Evolutionary conservation across 345 rosid species (phyloP), one percentile per base, ranked within the genome.

Genomic region (Populus tremula): DNA sequence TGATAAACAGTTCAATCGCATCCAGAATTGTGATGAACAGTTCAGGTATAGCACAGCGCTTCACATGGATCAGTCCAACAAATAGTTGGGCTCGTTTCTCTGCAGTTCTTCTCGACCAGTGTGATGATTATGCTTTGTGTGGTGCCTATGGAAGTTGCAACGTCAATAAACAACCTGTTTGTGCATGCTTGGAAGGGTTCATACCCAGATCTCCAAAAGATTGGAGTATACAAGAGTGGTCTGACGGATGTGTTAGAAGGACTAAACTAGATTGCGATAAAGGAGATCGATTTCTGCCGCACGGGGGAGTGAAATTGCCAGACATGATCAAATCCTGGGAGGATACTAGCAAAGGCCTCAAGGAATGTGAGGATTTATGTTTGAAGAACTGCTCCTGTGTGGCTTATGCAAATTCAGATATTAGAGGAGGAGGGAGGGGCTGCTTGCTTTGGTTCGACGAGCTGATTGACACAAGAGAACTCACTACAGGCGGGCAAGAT

Each of bases 131-230:
- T 63, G 63, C 29, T 39, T 18, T 6, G 4, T 77, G 84, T 62
- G 84, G 81, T 10, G 62, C 53, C 6, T 23, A 72, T 69, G 84
- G 64, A 6, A 77, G 27, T 27, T 81, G 84, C 66, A 69, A 81
- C 74, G 74, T 49, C 47, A 64, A 69, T 62, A 63, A 50, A 13
- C 17, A 14, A 12, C 56, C 49, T 2, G 1, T 27, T 2, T 81
- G 84, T 20, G 36, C 49, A 31, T 81, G 84, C 50, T 21, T 81
- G 5, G 81, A 77, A 14, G 84, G 84, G 64, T 81, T 81, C 33
- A 36, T 33, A 23, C 81, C 84, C 20, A 73, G 63, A 62, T 81
- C 80, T 5, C 16, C 59, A 0, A 50, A 45, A 14, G 84, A 50
- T 8, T 81, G 83, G 83, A 67, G 69, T 25, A 53, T 45, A 6